Evolutionary conservation across 495 filamentous ascomycete species (phyloP).

Genomic region (Penicillium longicatenatum): DNA sequence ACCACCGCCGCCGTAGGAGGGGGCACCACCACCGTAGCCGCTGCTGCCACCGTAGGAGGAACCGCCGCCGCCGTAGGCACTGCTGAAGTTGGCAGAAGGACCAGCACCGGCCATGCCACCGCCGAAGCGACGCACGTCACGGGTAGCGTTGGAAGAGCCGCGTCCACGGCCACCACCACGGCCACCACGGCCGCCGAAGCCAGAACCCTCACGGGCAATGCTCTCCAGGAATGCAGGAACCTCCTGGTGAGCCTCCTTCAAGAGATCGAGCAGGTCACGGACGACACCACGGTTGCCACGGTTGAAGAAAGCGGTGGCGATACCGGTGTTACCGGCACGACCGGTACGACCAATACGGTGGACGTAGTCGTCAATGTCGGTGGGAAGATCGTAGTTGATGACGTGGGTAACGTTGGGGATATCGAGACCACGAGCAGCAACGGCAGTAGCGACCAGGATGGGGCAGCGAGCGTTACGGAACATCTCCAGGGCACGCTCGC

Average conservation of each 20-base stretch:
- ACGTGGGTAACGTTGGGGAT: constrained; percentile 99
- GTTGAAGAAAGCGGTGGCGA: constrained; percentile 99
- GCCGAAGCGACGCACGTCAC: constrained; percentile 83
- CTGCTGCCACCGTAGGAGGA: constrained; percentile 75
- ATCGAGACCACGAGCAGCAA: constrained; percentile 93
- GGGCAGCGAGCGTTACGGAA: constrained; percentile 96
- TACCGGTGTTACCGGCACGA: constrained; percentile 98
- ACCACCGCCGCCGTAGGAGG: constrained; percentile 31
- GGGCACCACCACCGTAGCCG: constrained; percentile 45
- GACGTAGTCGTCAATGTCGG: constrained; percentile 98
- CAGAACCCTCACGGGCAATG: constrained; percentile 90
- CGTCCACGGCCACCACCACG: constrained; percentile 71
- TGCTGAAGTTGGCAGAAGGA: constrained; percentile 32
- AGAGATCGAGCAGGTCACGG: constrained; percentile 88
- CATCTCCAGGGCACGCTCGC: constrained; percentile 95
- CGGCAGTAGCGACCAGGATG: constrained; percentile 94
- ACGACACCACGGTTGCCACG: constrained; percentile 97
- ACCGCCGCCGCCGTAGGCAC: constrained; percentile 57
- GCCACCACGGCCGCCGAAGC: constrained; percentile 71
- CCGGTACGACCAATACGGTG: constrained; percentile 99
- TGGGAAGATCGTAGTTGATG: constrained; percentile 98
- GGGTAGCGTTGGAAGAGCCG: constrained; percentile 62
- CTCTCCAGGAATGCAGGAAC: constrained; percentile 91
- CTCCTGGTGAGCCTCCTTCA: constrained; percentile 98
- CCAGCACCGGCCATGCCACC: constrained; percentile 44